Evolutionary conservation across 2,329 filamentous ascomycete species (phyloP), one percentile per base, ranked within the genome.

Genomic region (Microdochium paspali): DNA sequence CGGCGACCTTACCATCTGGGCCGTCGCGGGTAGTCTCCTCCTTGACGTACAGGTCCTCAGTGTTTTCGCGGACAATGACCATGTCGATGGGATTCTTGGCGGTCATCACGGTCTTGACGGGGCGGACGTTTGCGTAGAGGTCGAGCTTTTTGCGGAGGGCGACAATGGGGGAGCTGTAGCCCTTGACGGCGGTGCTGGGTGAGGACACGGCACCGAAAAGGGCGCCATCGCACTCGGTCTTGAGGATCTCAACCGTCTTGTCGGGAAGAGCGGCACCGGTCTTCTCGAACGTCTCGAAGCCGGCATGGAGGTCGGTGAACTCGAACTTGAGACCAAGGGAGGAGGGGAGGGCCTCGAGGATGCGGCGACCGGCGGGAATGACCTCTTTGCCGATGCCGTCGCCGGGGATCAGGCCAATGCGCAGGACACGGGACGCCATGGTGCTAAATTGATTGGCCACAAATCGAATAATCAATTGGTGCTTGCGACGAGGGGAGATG

Each of bases 321-420:
- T 85, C 87, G 77, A 97, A 97, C 63, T 89, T 90, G 58, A 98
- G 80, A 61, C 86, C 85, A 44, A 96, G 74, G n/a, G 87, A 93
- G n/a, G 84, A 69, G 28, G 91, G 90, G 2, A 98, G 84, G 45
- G 93, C 86, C 74, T 98, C 91, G 62, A 98, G 87, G 58, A 97
- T 76, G 54, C 87, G 85, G 60, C 89, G 87, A 46, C 91, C 93
- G 47, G 93, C 87, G 55, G 93, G 93, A 68, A 98, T 97, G 66
- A 98, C 93, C 72, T 98, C 93, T 65, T 88, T 88, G 70, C 93
- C 93, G 71, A 98, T 98, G 69, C 93, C 93, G 72, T 98, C 93
- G 63, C 93, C 93, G 60, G 93, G 87, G 65, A 98, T 97, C 60
- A 97, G 87, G 66, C 90, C 83, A 68, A 86, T 86, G 65, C 80